Conservation (phyloP, 768 basidiomycete genomes). For the Exidia glandulosa region DNA sequence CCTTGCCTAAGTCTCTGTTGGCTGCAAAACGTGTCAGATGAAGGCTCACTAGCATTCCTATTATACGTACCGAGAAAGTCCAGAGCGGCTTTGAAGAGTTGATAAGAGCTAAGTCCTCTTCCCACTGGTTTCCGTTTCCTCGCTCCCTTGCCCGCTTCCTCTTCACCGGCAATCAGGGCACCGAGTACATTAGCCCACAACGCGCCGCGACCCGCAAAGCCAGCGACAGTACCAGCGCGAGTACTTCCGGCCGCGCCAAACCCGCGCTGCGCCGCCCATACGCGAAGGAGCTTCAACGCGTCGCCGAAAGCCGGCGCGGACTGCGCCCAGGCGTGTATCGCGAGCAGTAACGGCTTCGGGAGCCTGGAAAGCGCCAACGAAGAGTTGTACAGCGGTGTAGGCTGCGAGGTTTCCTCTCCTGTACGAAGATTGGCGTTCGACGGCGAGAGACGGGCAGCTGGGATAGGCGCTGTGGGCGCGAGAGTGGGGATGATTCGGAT, state of each 20-base stretch:
- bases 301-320: slow-evolving; percentile 52
- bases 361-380: slow-evolving; percentile 39
- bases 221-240: slow-evolving; percentile 21
- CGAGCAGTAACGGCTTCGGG: slow-evolving; percentile 38
- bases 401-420: slow-evolving; percentile 12
- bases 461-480: slow-evolving; percentile 48
- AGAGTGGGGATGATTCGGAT: slow-evolving; percentile 68
- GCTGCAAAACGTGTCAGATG: slow-evolving; percentile 31
- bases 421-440: slow-evolving; percentile 54
- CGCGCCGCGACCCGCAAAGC: slow-evolving; percentile 51
- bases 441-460: slow-evolving; percentile 60
- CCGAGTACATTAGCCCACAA: slow-evolving; percentile 62
- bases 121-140: slow-evolving; percentile 46
- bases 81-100: slow-evolving; percentile 74
- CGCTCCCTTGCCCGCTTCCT: slow-evolving; percentile 23
- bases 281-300: slow-evolving; percentile 65
- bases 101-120: slow-evolving; percentile 79
- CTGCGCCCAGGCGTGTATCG: slow-evolving; percentile 39
- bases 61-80: slow-evolving; percentile 72
- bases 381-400: slow-evolving; percentile 77
- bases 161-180: slow-evolving; percentile 57
- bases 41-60: background rate
- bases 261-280: slow-evolving; percentile 87
- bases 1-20: slow-evolving; percentile 52
- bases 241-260: slow-evolving; percentile 27